Conservation (phyloP, 2,329 filamentous ascomycete species). For the Huntiella savannae region DNA sequence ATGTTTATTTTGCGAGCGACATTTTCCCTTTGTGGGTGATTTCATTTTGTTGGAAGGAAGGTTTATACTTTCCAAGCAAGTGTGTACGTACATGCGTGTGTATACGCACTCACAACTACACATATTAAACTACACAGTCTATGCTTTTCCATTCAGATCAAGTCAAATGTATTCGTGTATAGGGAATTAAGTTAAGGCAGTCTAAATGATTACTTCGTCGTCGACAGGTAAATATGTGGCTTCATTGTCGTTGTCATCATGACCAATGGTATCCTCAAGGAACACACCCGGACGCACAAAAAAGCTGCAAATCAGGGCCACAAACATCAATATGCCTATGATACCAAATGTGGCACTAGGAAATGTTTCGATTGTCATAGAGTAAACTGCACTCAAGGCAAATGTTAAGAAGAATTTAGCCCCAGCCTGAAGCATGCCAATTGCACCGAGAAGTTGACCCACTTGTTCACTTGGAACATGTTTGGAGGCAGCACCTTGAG, state of each 20-base stretch:
- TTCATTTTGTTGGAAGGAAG: no score
- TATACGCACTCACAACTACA: no score
- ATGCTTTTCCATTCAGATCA: no score
- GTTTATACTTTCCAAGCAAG: no score
- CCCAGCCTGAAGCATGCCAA: constrained; percentile 68
- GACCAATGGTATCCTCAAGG: constrained; percentile 8
- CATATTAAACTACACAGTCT: no score
- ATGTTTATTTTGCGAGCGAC: no score
- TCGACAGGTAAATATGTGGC: constrained; percentile 1
- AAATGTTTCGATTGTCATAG: constrained; percentile 56
- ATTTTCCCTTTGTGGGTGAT: no score
- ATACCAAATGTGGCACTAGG: constrained; percentile 56
- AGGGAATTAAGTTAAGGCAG: not conserved
- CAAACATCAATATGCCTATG: constrained; percentile 1
- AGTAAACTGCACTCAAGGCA: constrained; percentile 74
- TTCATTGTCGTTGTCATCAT: not conserved
- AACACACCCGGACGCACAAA: constrained; percentile 6
- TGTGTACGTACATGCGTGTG: no score
- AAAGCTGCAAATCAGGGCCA: constrained; percentile 5
- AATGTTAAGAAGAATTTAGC: constrained; percentile 62
- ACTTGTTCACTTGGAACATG: constrained; percentile 69
- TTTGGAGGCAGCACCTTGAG: constrained; percentile 73
- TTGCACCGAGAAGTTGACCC: constrained; percentile 74
- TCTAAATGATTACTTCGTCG: constrained; percentile 9
- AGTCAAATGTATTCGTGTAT: not conserved